These are phyloP conservation scores for Ophiostoma angusticollis DNA, from an alignment of 2,329 filamentous ascomycete genomes.

Conservation along the genomic window DNA sequence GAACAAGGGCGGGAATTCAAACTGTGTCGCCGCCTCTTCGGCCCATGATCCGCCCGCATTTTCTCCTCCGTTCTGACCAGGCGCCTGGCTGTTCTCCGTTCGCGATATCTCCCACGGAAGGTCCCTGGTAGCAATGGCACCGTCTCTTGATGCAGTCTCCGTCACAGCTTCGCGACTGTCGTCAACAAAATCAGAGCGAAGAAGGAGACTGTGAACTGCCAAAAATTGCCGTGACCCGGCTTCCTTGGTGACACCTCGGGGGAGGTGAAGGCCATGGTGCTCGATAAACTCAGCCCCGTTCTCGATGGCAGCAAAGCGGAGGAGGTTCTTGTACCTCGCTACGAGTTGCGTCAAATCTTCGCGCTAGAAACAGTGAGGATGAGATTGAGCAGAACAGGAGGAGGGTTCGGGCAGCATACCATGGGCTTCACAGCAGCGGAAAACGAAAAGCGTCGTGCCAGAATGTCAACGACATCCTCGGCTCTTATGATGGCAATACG, in stretches of 20 bases:
- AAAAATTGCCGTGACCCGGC: constrained; percentile 1
- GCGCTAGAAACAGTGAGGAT: no score
- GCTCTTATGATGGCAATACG: constrained; percentile 1
- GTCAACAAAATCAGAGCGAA: constrained; percentile 3
- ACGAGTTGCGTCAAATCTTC: background rate
- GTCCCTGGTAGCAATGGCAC: background rate
- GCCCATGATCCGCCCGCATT: no score
- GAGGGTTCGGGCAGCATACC: no score
- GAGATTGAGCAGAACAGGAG: no score
- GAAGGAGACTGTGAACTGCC: background rate
- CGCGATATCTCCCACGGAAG: no score
- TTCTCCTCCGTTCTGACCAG: no score
- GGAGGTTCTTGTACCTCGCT: background rate
- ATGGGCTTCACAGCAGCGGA: background rate
- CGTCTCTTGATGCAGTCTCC: background rate
- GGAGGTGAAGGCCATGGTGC: background rate
- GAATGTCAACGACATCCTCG: background rate
- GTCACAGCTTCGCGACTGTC: constrained; percentile 3
- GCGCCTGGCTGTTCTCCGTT: background rate
- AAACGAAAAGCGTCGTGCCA: constrained; percentile 1
- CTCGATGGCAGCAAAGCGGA: background rate
- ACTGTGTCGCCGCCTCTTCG: background rate
- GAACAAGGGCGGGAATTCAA: constrained; percentile 1
- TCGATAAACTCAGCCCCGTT: background rate
- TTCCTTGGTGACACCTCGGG: background rate